These are phyloP conservation scores for Arachnomyces sp. DNA, from an alignment of 2,329 filamentous ascomycete species.

Conservation along the genomic window DNA sequence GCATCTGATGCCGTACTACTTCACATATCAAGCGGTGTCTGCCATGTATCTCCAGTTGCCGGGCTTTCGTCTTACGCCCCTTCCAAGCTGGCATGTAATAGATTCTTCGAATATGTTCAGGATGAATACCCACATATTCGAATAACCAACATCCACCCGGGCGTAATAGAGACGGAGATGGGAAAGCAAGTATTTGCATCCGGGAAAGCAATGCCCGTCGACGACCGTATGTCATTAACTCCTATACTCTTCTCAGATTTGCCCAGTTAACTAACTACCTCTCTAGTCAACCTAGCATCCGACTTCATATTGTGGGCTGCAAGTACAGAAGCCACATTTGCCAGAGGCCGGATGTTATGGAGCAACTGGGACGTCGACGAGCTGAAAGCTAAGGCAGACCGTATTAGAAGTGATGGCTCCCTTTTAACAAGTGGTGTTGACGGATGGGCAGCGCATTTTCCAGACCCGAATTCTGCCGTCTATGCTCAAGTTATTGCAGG, in stretches of 20 bases:
- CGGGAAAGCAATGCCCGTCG: constrained; percentile 12
- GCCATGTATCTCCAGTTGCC: constrained; percentile 11
- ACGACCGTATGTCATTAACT: constrained; percentile 11
- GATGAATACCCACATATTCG: constrained; percentile 33
- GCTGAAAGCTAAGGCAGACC: not conserved
- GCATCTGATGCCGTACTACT: constrained; percentile 10
- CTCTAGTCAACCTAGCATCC: constrained; percentile 17
- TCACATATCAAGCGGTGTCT: constrained; percentile 13
- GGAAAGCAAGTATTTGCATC: constrained; percentile 13
- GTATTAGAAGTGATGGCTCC: too few species aligned
- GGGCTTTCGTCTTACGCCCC: constrained; percentile 30
- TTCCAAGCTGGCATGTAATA: constrained; percentile 36
- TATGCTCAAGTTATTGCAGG: too few species aligned
- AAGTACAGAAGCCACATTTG: constrained; percentile 30
- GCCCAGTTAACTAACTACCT: not conserved
- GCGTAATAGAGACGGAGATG: constrained; percentile 23
- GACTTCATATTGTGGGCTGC: constrained; percentile 32
- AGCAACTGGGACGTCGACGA: constrained; percentile 39
- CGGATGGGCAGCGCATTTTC: too few species aligned
- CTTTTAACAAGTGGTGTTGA: too few species aligned
- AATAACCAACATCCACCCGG: constrained; percentile 40
- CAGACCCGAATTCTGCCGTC: too few species aligned
- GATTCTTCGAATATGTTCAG: constrained; percentile 37
- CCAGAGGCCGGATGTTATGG: constrained; percentile 32
- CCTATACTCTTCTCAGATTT: too few species aligned